Evolutionary conservation across 179 eudicot genomes (phyloP).

Genomic region (Carnegiea gigantea): DNA sequence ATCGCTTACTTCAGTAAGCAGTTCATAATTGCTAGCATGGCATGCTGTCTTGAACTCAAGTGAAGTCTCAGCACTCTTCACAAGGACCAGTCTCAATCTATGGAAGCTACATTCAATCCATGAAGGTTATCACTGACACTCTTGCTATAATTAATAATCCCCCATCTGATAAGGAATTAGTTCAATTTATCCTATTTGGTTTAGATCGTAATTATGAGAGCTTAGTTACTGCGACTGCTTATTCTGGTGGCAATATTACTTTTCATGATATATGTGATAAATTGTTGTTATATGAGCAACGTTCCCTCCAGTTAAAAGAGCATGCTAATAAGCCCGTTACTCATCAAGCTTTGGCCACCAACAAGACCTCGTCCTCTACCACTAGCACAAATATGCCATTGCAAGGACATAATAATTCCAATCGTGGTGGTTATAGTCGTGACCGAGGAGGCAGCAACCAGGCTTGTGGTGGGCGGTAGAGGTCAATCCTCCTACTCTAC

Average conservation of each 20-base stretch:
- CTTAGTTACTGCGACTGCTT: neutral
- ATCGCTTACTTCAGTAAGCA: too few species aligned
- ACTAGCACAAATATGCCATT: neutral
- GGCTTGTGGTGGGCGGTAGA: neutral
- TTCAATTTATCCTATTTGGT: neutral
- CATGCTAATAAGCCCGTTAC: neutral
- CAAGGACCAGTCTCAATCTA: neutral
- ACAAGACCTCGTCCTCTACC: neutral
- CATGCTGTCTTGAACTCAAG: too few species aligned
- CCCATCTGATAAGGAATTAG: neutral
- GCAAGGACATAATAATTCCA: neutral
- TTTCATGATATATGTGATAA: neutral
- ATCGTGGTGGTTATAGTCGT: too few species aligned
- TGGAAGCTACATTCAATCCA: neutral
- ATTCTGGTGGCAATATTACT: neutral
- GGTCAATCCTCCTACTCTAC: neutral
- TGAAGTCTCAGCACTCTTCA: neutral
- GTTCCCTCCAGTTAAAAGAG: neutral
- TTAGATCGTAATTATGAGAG: neutral
- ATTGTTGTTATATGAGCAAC: neutral
- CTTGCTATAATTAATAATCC: neutral
- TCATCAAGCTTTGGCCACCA: neutral
- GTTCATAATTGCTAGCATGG: too few species aligned
- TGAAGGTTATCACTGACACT: neutral
- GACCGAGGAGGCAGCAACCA: neutral